These are phyloP conservation scores for Rhodotorula toruloides DNA, from an alignment of 768 basidiomycete species.

Conservation along the genomic window DNA sequence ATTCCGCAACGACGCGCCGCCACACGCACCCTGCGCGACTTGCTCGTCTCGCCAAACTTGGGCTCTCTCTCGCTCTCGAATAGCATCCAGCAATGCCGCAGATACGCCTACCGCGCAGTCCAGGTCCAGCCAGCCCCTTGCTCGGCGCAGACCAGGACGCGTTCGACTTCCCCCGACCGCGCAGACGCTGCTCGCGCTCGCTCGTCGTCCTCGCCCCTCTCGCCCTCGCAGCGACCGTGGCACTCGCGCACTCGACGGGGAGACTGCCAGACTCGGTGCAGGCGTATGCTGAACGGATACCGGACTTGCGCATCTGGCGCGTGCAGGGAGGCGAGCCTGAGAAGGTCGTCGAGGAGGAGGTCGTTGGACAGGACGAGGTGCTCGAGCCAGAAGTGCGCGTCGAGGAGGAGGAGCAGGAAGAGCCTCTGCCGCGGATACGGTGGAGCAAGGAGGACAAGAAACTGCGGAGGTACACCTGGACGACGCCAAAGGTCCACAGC, in stretches of 20 bases:
- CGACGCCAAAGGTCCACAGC: slow-evolving; percentile 7
- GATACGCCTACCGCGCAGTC: background rate
- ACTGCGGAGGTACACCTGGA: slow-evolving; percentile 24
- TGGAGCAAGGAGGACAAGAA: slow-evolving; percentile 20
- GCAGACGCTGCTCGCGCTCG: background rate
- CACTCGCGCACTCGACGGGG: background rate
- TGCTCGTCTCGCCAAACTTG: no score
- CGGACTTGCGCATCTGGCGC: background rate
- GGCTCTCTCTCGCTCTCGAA: no score
- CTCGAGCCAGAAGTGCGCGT: background rate
- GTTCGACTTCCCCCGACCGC: background rate
- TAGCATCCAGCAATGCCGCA: background rate
- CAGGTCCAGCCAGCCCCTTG: background rate
- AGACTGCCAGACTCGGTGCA: background rate
- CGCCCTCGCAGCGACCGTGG: background rate
- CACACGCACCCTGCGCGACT: no score
- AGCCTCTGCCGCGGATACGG: background rate
- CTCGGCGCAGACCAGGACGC: background rate
- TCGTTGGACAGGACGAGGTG: background rate
- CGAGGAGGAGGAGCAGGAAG: background rate
- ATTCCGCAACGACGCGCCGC: no score
- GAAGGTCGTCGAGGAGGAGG: background rate
- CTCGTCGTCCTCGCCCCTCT: background rate
- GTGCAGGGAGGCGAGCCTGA: background rate
- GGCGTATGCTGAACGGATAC: background rate